Percentiles rank a stretch among this genome's conserved stretches.
phyloP scores from a whole-genome alignment of 1,284 basidiomycete species.

The Ceratorhiza oryzae-sativae region DNA sequence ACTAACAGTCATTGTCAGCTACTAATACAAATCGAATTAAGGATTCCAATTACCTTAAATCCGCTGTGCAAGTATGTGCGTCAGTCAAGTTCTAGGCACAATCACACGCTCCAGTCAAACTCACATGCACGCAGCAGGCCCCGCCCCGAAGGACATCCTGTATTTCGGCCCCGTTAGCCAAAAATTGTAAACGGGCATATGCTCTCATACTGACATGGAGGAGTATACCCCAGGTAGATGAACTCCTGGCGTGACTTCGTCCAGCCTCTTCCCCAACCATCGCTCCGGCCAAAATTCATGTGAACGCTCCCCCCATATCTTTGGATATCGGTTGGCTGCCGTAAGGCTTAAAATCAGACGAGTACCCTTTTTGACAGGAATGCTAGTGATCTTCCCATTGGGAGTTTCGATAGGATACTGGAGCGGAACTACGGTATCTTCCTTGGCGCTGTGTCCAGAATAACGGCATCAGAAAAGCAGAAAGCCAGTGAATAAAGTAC shows the following conservation, averaged over 20 bases:
- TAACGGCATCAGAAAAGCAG: too few relatives aligned
- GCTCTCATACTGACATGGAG: slow-evolving; percentile 5
- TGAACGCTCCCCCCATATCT: slow-evolving; percentile 27
- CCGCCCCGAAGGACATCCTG: slow-evolving; percentile 31
- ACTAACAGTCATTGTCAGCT: neutral
- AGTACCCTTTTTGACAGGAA: slow-evolving; percentile 12
- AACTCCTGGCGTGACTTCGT: slow-evolving; percentile 27
- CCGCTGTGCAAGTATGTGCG: neutral
- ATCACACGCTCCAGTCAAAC: neutral
- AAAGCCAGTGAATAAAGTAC: neutral
- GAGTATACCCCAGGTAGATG: slow-evolving; percentile 30
- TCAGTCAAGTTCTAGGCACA: too few relatives aligned
- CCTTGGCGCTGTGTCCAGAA: neutral
- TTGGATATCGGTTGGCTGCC: slow-evolving; percentile 46
- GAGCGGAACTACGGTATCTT: slow-evolving; percentile 7
- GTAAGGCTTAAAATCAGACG: slow-evolving; percentile 39
- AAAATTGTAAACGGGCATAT: neutral
- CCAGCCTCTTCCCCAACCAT: slow-evolving; percentile 7
- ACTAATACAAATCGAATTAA: neutral
- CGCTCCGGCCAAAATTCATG: slow-evolving; percentile 28
- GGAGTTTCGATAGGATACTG: neutral
- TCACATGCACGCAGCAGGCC: slow-evolving; percentile 20
- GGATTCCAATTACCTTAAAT: slow-evolving; percentile 12
- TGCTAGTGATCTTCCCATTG: neutral
- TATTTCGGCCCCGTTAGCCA: neutral